Conservation (phyloP, 2,329 filamentous ascomycete species). For the Ophiocordyceps unilateralis region DNA sequence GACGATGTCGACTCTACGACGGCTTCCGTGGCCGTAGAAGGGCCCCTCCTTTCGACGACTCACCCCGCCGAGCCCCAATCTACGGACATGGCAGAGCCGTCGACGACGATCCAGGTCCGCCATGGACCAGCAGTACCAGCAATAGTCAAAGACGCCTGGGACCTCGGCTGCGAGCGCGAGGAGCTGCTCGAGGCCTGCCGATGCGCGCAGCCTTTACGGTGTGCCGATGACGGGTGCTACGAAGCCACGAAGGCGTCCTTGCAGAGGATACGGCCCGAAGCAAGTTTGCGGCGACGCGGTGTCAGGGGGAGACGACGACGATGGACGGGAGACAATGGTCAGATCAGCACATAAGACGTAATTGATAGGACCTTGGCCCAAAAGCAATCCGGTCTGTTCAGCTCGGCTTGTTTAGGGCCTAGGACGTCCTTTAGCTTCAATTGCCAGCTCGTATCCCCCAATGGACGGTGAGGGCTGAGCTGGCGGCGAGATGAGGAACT, state of each 20-base stretch:
- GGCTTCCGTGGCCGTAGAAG: too few species aligned
- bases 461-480: background rate
- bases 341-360: background rate
- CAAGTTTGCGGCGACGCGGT: background rate
- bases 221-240: background rate
- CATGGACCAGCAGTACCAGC: background rate
- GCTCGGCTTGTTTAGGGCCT: background rate
- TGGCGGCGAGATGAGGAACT: background rate
- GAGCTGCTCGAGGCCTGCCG: background rate
- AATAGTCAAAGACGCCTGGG: background rate
- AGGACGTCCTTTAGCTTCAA: background rate
- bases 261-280: background rate
- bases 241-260: background rate
- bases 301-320: background rate
- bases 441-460: background rate
- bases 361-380: background rate
- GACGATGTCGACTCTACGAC: too few species aligned
- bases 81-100: background rate
- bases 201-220: background rate
- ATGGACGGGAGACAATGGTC: background rate
- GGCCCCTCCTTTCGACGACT: too few species aligned
- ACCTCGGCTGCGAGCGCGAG: background rate
- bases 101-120: background rate
- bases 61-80: background rate
- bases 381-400: too few species aligned